Percentiles rank a stretch among this genome's conserved stretches.
These are phyloP conservation scores for Aureobasidium uvarum DNA, from an alignment of 2,329 filamentous ascomycete species.

Conservation along the genomic window DNA sequence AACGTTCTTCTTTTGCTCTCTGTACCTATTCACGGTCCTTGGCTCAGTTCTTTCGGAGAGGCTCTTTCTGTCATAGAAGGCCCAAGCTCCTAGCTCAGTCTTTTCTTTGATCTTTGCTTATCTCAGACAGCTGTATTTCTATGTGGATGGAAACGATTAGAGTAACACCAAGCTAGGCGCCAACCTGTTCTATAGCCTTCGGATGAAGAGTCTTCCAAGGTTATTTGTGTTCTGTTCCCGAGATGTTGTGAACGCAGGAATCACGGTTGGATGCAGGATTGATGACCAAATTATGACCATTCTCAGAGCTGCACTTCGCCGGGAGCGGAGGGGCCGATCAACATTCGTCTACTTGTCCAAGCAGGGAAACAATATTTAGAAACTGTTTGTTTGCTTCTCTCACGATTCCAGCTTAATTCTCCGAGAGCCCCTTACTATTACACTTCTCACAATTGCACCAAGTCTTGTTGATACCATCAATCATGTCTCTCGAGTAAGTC, in stretches of 20 bases:
- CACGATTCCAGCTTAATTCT: constrained; percentile 4
- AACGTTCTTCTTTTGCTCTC: neutral
- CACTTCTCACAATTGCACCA: neutral
- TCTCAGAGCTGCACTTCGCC: constrained; percentile 2
- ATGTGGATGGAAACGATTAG: too few species aligned
- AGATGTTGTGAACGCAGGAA: neutral
- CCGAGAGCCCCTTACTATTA: neutral
- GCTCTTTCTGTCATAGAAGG: too few species aligned
- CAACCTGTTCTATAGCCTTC: too few species aligned
- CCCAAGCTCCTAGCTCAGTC: too few species aligned
- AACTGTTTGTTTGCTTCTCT: constrained; percentile 18
- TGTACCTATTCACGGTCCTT: too few species aligned
- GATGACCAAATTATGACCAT: constrained; percentile 25
- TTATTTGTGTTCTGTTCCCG: neutral
- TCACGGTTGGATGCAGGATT: neutral
- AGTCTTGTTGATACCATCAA: constrained; percentile 8
- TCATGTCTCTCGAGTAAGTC: constrained; percentile 27
- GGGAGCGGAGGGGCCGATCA: constrained; percentile 21
- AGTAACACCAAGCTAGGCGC: too few species aligned
- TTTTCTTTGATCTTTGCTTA: too few species aligned
- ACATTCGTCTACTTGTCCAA: neutral
- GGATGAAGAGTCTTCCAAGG: too few species aligned
- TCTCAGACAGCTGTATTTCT: too few species aligned
- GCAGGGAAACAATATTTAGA: constrained; percentile 14
- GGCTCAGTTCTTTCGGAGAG: too few species aligned